Evolutionary conservation across 2,329 filamentous ascomycete species (phyloP).

Genomic region (Neofusicoccum parvum): DNA sequence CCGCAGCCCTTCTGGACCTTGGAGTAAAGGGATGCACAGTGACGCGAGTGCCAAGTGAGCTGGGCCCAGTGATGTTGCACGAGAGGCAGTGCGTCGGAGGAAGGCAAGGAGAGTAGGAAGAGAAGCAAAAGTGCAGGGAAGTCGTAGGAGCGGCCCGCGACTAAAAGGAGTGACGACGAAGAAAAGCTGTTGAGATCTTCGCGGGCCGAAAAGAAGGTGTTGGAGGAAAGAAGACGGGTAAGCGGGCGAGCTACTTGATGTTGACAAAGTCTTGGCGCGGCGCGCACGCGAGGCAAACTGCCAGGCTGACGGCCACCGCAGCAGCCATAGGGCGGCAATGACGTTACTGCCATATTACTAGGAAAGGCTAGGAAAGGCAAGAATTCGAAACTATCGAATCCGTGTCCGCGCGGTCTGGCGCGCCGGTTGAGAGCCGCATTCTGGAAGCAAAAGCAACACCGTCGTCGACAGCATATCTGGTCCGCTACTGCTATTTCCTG

Average conservation of each 20-base stretch:
- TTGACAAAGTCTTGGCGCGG: neutral
- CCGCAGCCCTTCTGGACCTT: neutral
- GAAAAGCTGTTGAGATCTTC: neutral
- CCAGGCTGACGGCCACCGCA: neutral
- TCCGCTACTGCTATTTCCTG: neutral
- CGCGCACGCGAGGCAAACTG: neutral
- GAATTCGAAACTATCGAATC: constrained; percentile 6
- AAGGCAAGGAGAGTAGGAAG: neutral
- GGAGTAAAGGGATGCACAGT: neutral
- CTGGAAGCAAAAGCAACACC: neutral
- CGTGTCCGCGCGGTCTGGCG: neutral
- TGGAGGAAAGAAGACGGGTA: neutral
- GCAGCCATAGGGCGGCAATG: neutral
- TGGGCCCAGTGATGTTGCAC: neutral
- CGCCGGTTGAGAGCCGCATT: constrained; percentile 7
- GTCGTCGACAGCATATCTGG: neutral
- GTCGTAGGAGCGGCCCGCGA: neutral
- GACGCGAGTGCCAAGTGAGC: neutral
- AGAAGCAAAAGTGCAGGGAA: neutral
- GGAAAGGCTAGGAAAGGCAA: neutral
- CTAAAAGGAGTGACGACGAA: neutral
- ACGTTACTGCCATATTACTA: neutral
- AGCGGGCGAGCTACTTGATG: neutral
- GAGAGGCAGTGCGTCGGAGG: neutral
- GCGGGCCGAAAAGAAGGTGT: neutral